Conservation (phyloP, 2,329 filamentous ascomycete species). For the Helotiales sp. region DNA sequence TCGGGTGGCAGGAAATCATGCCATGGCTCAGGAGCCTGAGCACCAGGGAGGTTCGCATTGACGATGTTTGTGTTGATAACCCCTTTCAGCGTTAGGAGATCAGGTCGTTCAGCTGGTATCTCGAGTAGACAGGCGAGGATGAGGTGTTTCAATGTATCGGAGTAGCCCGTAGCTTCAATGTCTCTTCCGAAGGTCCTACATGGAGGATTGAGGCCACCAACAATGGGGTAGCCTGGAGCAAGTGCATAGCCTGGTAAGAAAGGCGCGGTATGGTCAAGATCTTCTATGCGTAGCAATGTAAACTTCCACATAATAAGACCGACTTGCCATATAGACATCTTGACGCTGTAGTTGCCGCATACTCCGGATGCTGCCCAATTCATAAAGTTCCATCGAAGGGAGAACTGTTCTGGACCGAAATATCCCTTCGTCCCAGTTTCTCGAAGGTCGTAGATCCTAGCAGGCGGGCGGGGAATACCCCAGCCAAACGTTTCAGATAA, state of each 20-base stretch:
- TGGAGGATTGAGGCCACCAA: no score
- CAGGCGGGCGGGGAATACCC: background rate
- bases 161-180: background rate
- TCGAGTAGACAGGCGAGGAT: constrained; percentile 6
- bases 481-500: background rate
- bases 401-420: background rate
- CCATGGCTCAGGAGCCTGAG: no score
- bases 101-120: background rate
- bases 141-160: background rate
- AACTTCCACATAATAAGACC: background rate
- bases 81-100: background rate
- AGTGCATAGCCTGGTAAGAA: background rate
- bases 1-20: no score
- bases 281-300: background rate
- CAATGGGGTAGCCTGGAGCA: no score
- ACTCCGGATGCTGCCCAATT: background rate
- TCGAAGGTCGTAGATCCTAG: background rate
- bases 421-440: background rate
- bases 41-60: no score
- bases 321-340: background rate
- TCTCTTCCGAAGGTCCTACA: background rate
- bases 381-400: background rate
- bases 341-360: background rate
- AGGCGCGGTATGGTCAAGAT: background rate
- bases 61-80: background rate